phyloP scores from a whole-genome alignment of 306 rosid genomes.

The Vachellia collinsii region DNA sequence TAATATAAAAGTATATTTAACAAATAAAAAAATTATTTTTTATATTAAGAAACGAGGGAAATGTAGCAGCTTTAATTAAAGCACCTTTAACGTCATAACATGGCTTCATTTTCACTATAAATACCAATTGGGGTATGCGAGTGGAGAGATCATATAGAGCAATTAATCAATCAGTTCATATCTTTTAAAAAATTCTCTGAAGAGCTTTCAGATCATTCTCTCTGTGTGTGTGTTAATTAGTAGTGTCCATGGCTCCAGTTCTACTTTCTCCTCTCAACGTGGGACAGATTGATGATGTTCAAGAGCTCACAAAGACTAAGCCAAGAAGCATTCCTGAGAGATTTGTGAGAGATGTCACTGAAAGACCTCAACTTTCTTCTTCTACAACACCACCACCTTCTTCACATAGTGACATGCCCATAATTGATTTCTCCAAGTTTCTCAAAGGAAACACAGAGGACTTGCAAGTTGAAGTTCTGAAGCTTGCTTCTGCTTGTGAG shows the following conservation, averaged over 20 bases:
- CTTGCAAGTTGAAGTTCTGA: slow-evolving; percentile 44
- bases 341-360: slow-evolving; percentile 69
- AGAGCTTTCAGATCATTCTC: not conserved
- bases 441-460: slow-evolving; percentile 56
- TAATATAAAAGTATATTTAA: no score
- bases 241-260: slow-evolving; percentile 69
- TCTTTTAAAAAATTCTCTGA: not conserved
- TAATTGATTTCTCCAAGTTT: slow-evolving; percentile 74
- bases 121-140: slow-evolving; percentile 36
- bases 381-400: slow-evolving; percentile 20
- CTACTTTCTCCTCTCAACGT: slow-evolving; percentile 57
- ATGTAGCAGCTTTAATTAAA: not conserved
- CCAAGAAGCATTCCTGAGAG: slow-evolving; percentile 78
- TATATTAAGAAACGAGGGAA: not conserved
- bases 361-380: slow-evolving; percentile 52
- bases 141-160: slow-evolving; percentile 27
- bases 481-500: slow-evolving; percentile 72
- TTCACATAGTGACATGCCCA: slow-evolving; percentile 60
- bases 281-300: slow-evolving; percentile 94
- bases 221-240: not conserved
- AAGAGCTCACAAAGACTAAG: slow-evolving; percentile 76
- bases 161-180: slow-evolving; percentile 25
- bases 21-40: no score
- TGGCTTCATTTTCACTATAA: slow-evolving; percentile 58
- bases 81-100: slow-evolving; percentile 41